These are phyloP conservation scores for Aspergillus sp. DNA, from an alignment of 2,329 filamentous ascomycete species.

Conservation along the genomic window DNA sequence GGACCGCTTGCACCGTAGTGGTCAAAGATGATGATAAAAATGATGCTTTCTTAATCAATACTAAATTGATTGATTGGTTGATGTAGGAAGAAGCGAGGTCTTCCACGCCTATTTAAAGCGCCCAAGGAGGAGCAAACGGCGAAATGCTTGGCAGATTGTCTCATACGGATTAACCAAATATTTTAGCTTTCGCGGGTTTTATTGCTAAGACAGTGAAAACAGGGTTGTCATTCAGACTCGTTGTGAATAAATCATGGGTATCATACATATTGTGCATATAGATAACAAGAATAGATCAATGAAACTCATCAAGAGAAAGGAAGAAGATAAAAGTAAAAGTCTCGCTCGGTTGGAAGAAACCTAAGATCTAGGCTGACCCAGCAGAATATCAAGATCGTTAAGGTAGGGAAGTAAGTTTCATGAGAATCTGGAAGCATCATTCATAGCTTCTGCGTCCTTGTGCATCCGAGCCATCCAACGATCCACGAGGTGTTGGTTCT, in stretches of 20 bases:
- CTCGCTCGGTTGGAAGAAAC: neutral
- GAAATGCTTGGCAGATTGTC: too few relatives aligned
- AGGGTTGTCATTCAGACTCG: slow-evolving; percentile 1
- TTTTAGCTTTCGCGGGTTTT: slow-evolving; percentile 8
- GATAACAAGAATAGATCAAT: neutral
- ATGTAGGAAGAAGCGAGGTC: too few relatives aligned
- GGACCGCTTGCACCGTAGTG: too few relatives aligned
- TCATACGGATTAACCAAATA: too few relatives aligned
- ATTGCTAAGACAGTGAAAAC: neutral
- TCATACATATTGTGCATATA: slow-evolving; percentile 10
- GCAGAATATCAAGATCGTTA: neutral
- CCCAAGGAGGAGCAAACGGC: too few relatives aligned
- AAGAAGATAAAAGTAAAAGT: neutral
- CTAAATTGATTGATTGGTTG: too few relatives aligned
- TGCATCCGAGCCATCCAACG: slow-evolving; percentile 89
- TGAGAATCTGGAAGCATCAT: slow-evolving; percentile 55
- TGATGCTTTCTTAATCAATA: too few relatives aligned
- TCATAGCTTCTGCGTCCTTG: slow-evolving; percentile 85
- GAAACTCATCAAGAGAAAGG: neutral
- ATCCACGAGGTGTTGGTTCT: slow-evolving; percentile 86
- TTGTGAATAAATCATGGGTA: slow-evolving; percentile 9
- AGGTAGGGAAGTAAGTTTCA: slow-evolving; percentile 19
- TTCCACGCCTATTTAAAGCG: too few relatives aligned
- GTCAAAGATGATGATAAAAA: too few relatives aligned
- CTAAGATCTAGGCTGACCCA: neutral